Evolutionary conservation across 495 filamentous ascomycete genomes (phyloP).

Genomic region (Haplographium delicatum): DNA sequence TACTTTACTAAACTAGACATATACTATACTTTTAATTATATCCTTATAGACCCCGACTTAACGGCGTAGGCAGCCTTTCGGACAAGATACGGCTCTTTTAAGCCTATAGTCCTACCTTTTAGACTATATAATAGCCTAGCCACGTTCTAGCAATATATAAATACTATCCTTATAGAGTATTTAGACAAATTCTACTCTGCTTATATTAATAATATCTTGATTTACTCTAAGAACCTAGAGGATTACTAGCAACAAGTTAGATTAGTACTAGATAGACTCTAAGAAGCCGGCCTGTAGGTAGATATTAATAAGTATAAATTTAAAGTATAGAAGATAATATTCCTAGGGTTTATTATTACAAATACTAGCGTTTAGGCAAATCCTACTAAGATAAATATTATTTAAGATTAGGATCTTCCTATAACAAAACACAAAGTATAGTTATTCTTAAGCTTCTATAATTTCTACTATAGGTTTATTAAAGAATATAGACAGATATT

Average conservation of each 20-base stretch:
- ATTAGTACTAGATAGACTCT: neutral
- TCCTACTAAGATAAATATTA: too few relatives aligned
- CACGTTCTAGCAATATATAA: conserved; percentile 28
- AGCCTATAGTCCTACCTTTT: conserved; percentile 31
- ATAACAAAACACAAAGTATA: too few relatives aligned
- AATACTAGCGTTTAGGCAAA: too few relatives aligned
- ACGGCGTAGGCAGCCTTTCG: conserved; percentile 35
- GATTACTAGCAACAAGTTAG: conserved; percentile 4
- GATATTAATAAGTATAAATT: neutral
- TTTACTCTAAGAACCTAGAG: conserved; percentile 20
- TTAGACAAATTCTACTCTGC: conserved; percentile 22
- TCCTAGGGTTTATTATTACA: too few relatives aligned
- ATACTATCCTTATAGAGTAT: conserved; percentile 20
- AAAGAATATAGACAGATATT: too few relatives aligned
- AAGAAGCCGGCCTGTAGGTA: neutral
- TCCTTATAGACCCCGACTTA: conserved; percentile 28
- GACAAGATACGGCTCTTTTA: conserved; percentile 21
- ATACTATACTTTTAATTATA: conserved; percentile 32
- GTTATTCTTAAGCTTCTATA: too few relatives aligned
- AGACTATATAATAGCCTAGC: conserved; percentile 27
- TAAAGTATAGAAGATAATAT: too few relatives aligned
- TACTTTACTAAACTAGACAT: conserved; percentile 44
- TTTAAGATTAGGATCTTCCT: too few relatives aligned
- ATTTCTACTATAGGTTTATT: too few relatives aligned
- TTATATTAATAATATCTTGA: conserved; percentile 32